Evolutionary conservation across 352 stramenopile genomes (phyloP).

Genomic region (Globisporangium camurandrum): DNA sequence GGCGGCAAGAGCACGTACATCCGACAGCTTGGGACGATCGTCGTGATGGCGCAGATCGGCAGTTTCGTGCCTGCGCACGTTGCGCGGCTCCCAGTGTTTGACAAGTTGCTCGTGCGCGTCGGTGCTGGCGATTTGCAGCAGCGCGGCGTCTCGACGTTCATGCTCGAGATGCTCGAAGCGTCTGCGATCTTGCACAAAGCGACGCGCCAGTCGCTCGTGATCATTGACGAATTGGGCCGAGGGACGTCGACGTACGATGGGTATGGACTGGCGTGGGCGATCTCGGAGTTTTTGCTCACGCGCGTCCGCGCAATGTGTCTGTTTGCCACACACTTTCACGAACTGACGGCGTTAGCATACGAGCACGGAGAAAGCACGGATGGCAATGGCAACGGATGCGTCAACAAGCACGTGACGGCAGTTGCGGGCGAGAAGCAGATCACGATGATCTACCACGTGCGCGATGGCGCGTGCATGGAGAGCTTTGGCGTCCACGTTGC

Average conservation of each 20-base stretch:
- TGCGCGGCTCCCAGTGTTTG: conserved; percentile 91
- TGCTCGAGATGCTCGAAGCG: conserved; percentile 99
- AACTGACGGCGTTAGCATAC: conserved; percentile 93
- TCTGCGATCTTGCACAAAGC: conserved; percentile 94
- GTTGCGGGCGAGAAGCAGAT: conserved; percentile 73
- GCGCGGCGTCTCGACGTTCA: conserved; percentile 98
- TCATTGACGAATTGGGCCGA: conserved; percentile 98
- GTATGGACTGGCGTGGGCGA: conserved; percentile 96
- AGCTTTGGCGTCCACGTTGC: conserved; percentile 99
- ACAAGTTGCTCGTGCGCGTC: conserved; percentile 95
- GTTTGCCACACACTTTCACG: conserved; percentile 99
- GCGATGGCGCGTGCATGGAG: conserved; percentile 93
- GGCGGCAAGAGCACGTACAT: conserved; percentile 99
- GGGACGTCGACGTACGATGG: conserved; percentile 98
- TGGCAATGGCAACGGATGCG: conserved; percentile 51
- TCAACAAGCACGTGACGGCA: conserved; percentile 97
- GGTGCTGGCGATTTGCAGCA: conserved; percentile 96
- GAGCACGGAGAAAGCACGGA: no score
- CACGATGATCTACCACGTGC: conserved; percentile 91
- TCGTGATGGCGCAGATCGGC: conserved; percentile 95
- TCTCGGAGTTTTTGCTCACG: conserved; percentile 95
- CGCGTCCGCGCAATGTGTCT: conserved; percentile 84
- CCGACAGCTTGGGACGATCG: conserved; percentile 92
- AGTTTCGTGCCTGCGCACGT: conserved; percentile 93
- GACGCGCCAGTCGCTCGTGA: conserved; percentile 92